Conservation (phyloP, 179 eudicot species). For the Vitellaria paradoxa region DNA sequence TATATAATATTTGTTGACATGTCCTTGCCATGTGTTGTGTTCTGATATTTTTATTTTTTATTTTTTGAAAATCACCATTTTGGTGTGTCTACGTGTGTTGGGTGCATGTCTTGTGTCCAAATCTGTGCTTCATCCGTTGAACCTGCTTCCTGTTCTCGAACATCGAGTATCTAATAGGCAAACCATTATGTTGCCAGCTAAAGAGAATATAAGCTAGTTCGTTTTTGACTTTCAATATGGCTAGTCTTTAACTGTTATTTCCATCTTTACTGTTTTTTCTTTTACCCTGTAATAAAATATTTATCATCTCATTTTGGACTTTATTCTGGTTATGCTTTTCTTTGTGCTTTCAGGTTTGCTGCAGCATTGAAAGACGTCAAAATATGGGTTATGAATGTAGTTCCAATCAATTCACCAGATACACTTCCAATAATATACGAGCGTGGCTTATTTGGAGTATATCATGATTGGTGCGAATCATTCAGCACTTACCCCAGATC, state of each 20-base stretch:
- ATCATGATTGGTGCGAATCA: constrained; percentile 46
- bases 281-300: background rate
- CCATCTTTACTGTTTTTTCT: background rate
- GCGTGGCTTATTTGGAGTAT: constrained; percentile 36
- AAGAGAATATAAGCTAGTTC: background rate
- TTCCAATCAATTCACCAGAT: constrained; percentile 35
- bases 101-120: no score
- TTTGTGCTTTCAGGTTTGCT: constrained; percentile 29
- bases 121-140: background rate
- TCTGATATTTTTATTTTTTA: no score
- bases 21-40: no score
- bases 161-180: background rate
- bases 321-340: background rate
- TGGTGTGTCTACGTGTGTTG: no score
- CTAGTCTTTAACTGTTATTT: background rate
- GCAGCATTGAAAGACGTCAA: constrained; percentile 38
- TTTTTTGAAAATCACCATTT: no score
- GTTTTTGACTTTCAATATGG: no score
- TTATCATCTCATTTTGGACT: background rate
- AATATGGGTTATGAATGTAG: constrained; percentile 43
- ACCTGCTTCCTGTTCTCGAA: background rate
- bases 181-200: background rate
- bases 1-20: no score
- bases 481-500: constrained; percentile 42
- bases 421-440: constrained; percentile 44